Conservation (phyloP, 495 filamentous ascomycete genomes). For the Lasiosphaeriaceae sp. region DNA sequence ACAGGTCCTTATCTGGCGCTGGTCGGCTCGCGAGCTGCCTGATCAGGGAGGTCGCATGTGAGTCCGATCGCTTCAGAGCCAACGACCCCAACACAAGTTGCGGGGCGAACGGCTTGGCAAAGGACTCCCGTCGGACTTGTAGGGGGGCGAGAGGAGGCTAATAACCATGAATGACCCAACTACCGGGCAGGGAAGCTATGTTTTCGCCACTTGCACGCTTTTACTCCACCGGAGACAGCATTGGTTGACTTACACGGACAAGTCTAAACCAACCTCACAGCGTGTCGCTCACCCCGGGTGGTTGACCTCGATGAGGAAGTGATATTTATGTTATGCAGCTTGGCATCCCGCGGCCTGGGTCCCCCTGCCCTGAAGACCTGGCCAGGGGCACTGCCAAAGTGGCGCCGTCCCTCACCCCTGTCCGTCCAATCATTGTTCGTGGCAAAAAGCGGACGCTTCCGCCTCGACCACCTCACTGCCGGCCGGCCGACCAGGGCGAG, state of each 20-base stretch:
- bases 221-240: background rate
- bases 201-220: background rate
- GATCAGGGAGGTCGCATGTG: slow-evolving; percentile 23
- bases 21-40: slow-evolving; percentile 17
- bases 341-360: too few relatives aligned
- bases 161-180: background rate
- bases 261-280: background rate
- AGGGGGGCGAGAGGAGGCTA: too few relatives aligned
- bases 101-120: background rate
- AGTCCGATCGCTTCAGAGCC: slow-evolving; percentile 7
- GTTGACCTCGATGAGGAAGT: too few relatives aligned
- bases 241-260: background rate
- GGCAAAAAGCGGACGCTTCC: too few relatives aligned
- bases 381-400: too few relatives aligned
- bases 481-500: background rate
- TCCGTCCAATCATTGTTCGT: too few relatives aligned
- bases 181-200: background rate
- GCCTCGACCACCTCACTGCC: background rate
- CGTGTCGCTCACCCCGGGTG: too few relatives aligned
- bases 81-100: background rate
- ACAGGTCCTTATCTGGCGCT: background rate
- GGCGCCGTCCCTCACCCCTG: too few relatives aligned
- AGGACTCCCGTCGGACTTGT: too few relatives aligned
- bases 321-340: too few relatives aligned
- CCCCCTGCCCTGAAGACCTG: too few relatives aligned